A percentile compares a stretch with the other conserved stretches of the same genome.
These are phyloP conservation scores for Parathielavia hyrcaniae DNA, from an alignment of 495 filamentous ascomycete genomes.

Conservation along the genomic window DNA sequence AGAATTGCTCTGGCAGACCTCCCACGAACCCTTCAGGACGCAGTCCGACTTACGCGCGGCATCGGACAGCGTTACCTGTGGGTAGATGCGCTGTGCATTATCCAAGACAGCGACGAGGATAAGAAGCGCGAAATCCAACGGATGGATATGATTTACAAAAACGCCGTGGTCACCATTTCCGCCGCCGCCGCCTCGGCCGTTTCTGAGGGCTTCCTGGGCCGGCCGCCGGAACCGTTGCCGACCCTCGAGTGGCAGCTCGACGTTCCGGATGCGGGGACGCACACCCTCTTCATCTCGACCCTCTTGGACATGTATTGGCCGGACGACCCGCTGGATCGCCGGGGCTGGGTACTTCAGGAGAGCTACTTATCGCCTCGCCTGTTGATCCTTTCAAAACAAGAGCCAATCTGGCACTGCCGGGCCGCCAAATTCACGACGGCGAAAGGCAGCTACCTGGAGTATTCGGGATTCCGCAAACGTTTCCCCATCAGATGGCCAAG, in stretches of 20 bases:
- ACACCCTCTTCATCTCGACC: background rate
- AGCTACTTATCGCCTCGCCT: background rate
- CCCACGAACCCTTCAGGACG: too few species aligned
- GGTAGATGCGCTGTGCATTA: slow-evolving; percentile 3
- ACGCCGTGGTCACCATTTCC: background rate
- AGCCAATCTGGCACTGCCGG: background rate
- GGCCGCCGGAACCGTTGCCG: background rate
- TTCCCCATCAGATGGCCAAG: too few species aligned
- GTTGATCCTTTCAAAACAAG: background rate
- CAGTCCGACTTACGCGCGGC: too few species aligned
- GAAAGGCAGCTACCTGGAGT: background rate
- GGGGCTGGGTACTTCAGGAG: slow-evolving; percentile 1
- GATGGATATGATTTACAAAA: background rate
- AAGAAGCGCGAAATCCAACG: background rate
- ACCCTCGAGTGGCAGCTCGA: background rate
- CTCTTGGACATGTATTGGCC: background rate
- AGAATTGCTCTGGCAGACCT: too few species aligned
- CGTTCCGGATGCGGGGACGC: background rate
- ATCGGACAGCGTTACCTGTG: background rate
- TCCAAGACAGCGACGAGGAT: background rate
- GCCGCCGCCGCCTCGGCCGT: background rate
- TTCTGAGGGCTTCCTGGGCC: background rate
- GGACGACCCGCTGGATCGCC: background rate
- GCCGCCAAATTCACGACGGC: background rate
- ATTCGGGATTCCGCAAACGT: background rate